phyloP scores from a whole-genome alignment of 768 basidiomycete species.

The Pisolithus microcarpus region DNA sequence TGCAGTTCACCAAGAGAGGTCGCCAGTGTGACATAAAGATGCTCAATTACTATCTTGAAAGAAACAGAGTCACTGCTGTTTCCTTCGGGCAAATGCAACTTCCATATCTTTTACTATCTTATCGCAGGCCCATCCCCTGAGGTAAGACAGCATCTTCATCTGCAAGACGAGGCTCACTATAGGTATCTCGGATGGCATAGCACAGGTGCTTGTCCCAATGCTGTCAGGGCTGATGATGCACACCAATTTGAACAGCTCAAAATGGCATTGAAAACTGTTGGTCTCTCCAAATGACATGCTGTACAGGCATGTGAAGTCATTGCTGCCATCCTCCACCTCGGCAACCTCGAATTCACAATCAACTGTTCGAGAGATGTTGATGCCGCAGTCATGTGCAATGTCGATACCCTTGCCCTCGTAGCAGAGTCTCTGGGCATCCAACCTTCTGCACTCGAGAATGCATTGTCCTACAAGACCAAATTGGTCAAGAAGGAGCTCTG shows the following conservation, averaged over 20 bases:
- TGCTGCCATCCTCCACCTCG: constrained; percentile 93
- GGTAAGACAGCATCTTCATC: constrained; percentile 81
- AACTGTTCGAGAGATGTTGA: constrained; percentile 83
- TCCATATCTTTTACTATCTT: constrained; percentile 97
- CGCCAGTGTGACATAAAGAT: too few relatives aligned
- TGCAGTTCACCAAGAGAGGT: too few relatives aligned
- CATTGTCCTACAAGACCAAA: too few relatives aligned
- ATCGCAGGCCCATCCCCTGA: constrained; percentile 84
- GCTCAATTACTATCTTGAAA: too few relatives aligned
- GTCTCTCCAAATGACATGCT: constrained; percentile 89
- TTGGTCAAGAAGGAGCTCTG: too few relatives aligned
- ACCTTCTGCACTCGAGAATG: too few relatives aligned
- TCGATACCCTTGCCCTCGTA: constrained; percentile 70
- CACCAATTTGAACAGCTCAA: constrained; percentile 90
- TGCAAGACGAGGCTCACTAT: constrained; percentile 74
- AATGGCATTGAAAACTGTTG: constrained; percentile 86
- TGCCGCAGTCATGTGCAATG: constrained; percentile 86
- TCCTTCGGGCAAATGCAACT: too few relatives aligned
- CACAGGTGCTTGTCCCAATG: constrained; percentile 34
- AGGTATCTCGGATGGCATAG: constrained; percentile 78
- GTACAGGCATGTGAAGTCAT: constrained; percentile 93
- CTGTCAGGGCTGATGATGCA: constrained; percentile 71
- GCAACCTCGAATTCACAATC: constrained; percentile 87
- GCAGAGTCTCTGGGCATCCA: too few relatives aligned
- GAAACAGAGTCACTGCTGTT: too few relatives aligned